Percentiles rank a stretch among this genome's conserved stretches.
phyloP scores from a whole-genome alignment of 2,329 filamentous ascomycete genomes.

The Atkinsonella hypoxylon region DNA sequence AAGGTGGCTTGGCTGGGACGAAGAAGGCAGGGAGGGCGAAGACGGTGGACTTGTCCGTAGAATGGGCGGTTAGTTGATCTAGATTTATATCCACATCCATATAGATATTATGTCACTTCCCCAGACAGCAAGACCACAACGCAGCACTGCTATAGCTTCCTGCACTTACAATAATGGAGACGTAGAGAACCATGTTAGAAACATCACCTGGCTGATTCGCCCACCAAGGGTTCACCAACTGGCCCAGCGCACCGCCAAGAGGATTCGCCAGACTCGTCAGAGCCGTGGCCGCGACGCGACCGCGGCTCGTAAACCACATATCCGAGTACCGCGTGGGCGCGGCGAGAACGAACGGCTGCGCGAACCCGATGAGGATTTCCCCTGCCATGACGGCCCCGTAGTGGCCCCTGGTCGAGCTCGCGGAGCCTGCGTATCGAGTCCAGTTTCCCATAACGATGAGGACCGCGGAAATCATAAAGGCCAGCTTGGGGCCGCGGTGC shows the following conservation, averaged over 20 bases:
- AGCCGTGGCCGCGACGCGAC: slow-evolving; percentile 79
- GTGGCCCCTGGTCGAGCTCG: slow-evolving; percentile 40
- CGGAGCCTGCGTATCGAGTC: slow-evolving; percentile 69
- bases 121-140: no score
- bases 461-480: slow-evolving; percentile 61
- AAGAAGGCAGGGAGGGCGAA: slow-evolving; percentile 68
- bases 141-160: no score
- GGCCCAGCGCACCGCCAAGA: slow-evolving; percentile 76
- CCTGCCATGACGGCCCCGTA: slow-evolving; percentile 79
- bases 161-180: slow-evolving; percentile 62
- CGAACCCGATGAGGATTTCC: slow-evolving; percentile 78
- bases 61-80: not conserved
- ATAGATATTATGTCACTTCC: no score
- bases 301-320: slow-evolving; percentile 80
- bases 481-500: slow-evolving; percentile 65
- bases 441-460: slow-evolving; percentile 79
- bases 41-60: slow-evolving; percentile 22
- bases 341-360: slow-evolving; percentile 83
- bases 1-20: slow-evolving; percentile 64
- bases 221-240: slow-evolving; percentile 75
- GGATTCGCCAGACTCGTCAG: slow-evolving; percentile 79
- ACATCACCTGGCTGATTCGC: slow-evolving; percentile 51
- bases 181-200: slow-evolving; percentile 72
- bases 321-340: slow-evolving; percentile 88
- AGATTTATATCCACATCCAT: no score